phyloP scores from a whole-genome alignment of 2,329 filamentous ascomycete species.

The Cladorrhinum sp. region DNA sequence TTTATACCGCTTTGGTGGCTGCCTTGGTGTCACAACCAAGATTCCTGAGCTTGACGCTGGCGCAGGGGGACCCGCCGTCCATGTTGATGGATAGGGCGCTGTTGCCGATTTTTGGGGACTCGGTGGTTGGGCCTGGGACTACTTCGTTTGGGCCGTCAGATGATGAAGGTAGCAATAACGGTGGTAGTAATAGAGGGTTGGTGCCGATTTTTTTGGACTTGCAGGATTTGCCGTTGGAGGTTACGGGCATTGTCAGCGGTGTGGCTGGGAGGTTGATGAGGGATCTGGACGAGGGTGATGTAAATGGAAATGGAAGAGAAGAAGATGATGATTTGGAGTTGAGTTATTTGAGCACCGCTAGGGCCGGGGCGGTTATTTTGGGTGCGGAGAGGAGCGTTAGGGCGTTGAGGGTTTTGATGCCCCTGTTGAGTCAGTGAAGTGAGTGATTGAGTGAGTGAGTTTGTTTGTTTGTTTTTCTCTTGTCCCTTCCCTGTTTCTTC shows the following conservation, averaged over 20 bases:
- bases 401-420: slow-evolving; percentile 66
- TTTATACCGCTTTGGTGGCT: slow-evolving; percentile 61
- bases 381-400: slow-evolving; percentile 68
- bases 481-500: not conserved
- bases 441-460: no score
- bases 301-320: slow-evolving; percentile 27
- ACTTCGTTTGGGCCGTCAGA: no score
- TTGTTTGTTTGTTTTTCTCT: not conserved
- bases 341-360: slow-evolving; percentile 85
- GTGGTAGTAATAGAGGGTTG: slow-evolving; percentile 32
- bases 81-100: slow-evolving; percentile 69
- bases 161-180: not conserved
- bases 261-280: slow-evolving; percentile 80
- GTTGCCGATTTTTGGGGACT: slow-evolving; percentile 63
- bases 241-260: slow-evolving; percentile 91
- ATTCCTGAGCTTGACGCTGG: slow-evolving; percentile 72
- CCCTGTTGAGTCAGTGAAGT: not conserved
- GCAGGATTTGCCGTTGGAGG: slow-evolving; percentile 74
- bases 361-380: slow-evolving; percentile 86
- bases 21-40: slow-evolving; percentile 59
- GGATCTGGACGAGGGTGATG: slow-evolving; percentile 49
- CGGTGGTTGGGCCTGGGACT: slow-evolving; percentile 67
- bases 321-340: slow-evolving; percentile 62
- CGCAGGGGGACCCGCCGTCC: slow-evolving; percentile 70
- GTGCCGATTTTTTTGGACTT: slow-evolving; percentile 89